phyloP scores from a whole-genome alignment of 2,329 filamentous ascomycete species.

The Aspergillus quadricinctus region DNA sequence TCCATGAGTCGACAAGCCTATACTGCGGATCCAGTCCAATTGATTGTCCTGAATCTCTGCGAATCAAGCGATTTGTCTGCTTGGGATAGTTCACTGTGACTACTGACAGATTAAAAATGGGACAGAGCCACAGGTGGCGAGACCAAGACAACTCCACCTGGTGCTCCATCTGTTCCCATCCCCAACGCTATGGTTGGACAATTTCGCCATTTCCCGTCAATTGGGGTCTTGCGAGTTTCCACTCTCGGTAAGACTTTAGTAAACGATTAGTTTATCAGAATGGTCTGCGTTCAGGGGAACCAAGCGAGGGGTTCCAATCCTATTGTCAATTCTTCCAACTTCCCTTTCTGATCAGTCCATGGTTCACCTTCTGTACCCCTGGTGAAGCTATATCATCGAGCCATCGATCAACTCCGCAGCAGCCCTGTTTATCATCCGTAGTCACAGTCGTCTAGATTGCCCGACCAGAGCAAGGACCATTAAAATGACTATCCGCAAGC shows the following conservation, averaged over 20 bases:
- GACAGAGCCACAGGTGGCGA: background rate
- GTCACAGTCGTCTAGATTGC: background rate
- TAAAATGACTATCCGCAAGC: constrained; percentile 20
- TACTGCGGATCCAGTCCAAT: too few relatives aligned
- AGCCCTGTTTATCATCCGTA: background rate
- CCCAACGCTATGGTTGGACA: background rate
- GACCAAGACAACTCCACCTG: background rate
- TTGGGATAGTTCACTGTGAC: background rate
- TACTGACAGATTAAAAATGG: background rate
- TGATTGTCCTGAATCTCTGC: background rate
- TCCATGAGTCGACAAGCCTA: background rate
- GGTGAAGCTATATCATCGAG: background rate
- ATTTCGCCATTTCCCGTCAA: background rate
- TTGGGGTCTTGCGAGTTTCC: background rate
- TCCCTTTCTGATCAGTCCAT: background rate
- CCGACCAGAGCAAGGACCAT: background rate
- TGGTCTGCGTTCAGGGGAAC: background rate
- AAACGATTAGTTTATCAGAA: too few relatives aligned
- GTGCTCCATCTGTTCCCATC: background rate
- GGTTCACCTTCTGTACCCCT: background rate
- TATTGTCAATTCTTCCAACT: background rate
- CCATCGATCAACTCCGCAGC: too few relatives aligned
- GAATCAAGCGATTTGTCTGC: background rate
- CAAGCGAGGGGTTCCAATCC: background rate
- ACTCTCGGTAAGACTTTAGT: background rate